Evolutionary conservation across 305 asterid genomes (phyloP), one percentile per base, ranked within the genome.

Genomic region (Andrographis paniculata): DNA sequence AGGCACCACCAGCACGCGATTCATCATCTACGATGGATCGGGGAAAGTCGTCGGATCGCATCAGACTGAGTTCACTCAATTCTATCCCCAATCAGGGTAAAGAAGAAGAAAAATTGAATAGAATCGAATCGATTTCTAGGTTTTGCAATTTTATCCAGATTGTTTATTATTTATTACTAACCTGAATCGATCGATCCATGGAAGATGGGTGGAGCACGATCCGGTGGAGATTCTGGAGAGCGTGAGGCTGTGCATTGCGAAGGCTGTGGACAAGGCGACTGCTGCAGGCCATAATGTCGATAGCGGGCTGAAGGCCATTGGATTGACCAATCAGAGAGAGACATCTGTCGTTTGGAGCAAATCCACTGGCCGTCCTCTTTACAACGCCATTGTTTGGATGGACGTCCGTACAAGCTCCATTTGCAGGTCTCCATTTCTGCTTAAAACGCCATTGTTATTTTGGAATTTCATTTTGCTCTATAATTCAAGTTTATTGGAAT

Each of bases 301-400:
- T 24, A 73, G 72, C 30, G 95, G 95, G 50, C 53, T 85, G 71
- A 85, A 89, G 55, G 95, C 95, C 14, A 68, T 89, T 51, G 98
- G 98, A 9, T 56, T 89, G 50, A 82, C 98, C 42, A 89, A 89
- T 76, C 98, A 89, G 92, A 82, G 98, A 58, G 98, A 89, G 58
- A 89, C 98, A 1, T 78, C 94, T 46, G 94, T 89, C 9, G 77
- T 89, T 11, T 89, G 98, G 98, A 82, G 95, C 84, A 89, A 69
- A 76, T 82, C 95, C 51, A 76, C 95, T 18, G 98, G 95, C 5
- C 48, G 42, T 17, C 98, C 98, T 65, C 98, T 89, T 48, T 45
- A 85, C 52, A 85, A 89, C 46, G 98, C 98, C 49, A 78, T 89
- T 57, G 98, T 85, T 62, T 89, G 98, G 98, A 89, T 85, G 98